Evolutionary conservation across 2,329 filamentous ascomycete species (phyloP), one percentile per base, ranked within the genome.

Genomic region (Dendrostoma leiphaemia): DNA sequence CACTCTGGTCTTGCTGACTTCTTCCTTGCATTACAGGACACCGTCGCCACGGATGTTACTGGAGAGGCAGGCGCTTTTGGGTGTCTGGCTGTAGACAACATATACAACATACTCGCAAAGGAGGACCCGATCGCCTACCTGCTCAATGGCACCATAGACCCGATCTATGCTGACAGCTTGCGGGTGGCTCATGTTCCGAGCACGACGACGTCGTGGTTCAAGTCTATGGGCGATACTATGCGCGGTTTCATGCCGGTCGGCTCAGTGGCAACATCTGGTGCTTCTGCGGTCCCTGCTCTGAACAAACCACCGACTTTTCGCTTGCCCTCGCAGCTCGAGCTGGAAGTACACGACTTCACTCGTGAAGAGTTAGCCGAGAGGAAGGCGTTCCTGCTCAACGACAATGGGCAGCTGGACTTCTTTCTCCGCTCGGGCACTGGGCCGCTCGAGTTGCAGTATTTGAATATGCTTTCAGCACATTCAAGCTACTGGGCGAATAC

Each of bases 381-480:
- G 67, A 87, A 93, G 62, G 91, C 92, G 60, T 87, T 85, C 58
- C 70, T 96, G 7, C 81, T 99, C 4, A 99, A 99, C 62, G 94
- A 99, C 64, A 97, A 97, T 61, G 93, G 92, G 0, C 94, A 99
- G 71, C 86, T 99, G 37, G 94, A 99, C 68, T 99, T 85, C 71
- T 95, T 88, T 63, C 74, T 99, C 46, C 85, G 85, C 46, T 91
- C 90, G 7, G 89, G 91, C 0, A 88, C 90, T 2, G 94, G 94
- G 0, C 88, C 92, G 4, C 75, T 99, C 32, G 94, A 96, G 70
- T 91, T 97, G 23, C 92, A 97, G 71, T 99, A 99, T 67, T 72
- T 97, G 32, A 97, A 96, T 62, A 99, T 99, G 94, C 74, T 99
- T 51, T 90, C 91, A 54, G 94, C 94, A 8, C 94, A 99, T 70